Conservation (phyloP, 139 green algal genomes). For the Asterochloris sp. region DNA sequence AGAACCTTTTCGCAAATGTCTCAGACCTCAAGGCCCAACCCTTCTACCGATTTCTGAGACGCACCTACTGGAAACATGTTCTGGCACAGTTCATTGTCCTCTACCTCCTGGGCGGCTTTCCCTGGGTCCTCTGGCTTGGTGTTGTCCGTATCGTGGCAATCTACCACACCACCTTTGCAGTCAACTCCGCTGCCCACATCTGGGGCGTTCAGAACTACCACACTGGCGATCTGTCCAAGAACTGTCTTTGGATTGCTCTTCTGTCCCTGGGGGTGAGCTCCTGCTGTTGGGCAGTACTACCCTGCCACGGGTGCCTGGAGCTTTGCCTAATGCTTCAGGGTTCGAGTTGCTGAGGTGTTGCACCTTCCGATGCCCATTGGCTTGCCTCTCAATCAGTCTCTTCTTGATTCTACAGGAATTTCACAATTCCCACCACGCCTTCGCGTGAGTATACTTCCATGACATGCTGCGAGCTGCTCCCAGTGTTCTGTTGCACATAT, state of each 20-base stretch:
- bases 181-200: conserved; percentile 92
- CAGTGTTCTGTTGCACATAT: no score
- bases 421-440: conserved; percentile 66
- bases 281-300: conserved; percentile 45
- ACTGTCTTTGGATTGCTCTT: conserved; percentile 76
- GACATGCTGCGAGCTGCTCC: no score
- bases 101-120: conserved; percentile 82
- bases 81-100: conserved; percentile 71
- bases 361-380: no score
- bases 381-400: no score
- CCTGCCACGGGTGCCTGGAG: no score
- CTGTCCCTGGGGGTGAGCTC: conserved; percentile 70
- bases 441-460: no score
- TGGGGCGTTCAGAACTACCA: conserved; percentile 92
- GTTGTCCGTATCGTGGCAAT: conserved; percentile 84
- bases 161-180: conserved; percentile 98
- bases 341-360: no score
- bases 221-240: conserved; percentile 50
- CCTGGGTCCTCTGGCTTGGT: conserved; percentile 91
- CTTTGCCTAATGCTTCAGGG: no score
- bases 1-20: conserved; percentile 77
- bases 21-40: conserved; percentile 82
- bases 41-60: conserved; percentile 89
- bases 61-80: conserved; percentile 88
- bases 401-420: conserved; percentile 32